Evolutionary conservation across 306 rosid genomes (phyloP).

Genomic region (Myrica gale): DNA sequence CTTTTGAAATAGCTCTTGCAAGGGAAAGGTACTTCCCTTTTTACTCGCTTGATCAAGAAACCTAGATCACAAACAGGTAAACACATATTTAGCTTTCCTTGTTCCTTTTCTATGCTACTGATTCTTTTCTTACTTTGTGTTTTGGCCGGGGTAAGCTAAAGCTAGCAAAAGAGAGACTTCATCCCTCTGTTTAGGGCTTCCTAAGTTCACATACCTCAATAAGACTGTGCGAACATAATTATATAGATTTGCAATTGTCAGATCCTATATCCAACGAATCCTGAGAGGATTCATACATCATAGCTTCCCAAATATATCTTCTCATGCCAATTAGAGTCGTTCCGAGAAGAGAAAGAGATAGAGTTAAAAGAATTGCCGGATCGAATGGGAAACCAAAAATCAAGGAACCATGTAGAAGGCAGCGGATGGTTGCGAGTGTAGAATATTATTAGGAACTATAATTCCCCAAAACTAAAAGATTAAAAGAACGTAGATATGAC

Average conservation of each 20-base stretch:
- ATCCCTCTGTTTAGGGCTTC: slow-evolving; percentile 36
- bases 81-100: slow-evolving; percentile 33
- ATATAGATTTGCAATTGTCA: slow-evolving; percentile 26
- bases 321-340: slow-evolving; percentile 40
- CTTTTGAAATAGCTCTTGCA: slow-evolving; percentile 42
- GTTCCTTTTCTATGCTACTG: slow-evolving; percentile 32
- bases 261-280: slow-evolving; percentile 34
- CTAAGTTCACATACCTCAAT: slow-evolving; percentile 23
- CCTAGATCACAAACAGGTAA: slow-evolving; percentile 60
- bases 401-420: slow-evolving; percentile 33
- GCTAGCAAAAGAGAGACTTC: slow-evolving; percentile 8
- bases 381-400: slow-evolving; percentile 30
- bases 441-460: neutral
- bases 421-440: slow-evolving; percentile 17
- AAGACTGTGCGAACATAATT: slow-evolving; percentile 22
- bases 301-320: slow-evolving; percentile 26
- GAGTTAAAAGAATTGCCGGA: slow-evolving; percentile 21
- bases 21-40: slow-evolving; percentile 52
- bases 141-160: slow-evolving; percentile 28
- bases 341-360: slow-evolving; percentile 25
- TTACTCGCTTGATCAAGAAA: slow-evolving; percentile 50
- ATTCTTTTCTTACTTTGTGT: slow-evolving; percentile 35
- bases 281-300: slow-evolving; percentile 13
- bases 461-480: neutral
- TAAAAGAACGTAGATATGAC: neutral